Percentiles rank a stretch among this genome's conserved stretches.
These are phyloP conservation scores for Candida yuanshanica DNA, from an alignment of 805 yeast genomes.

Conservation along the genomic window DNA sequence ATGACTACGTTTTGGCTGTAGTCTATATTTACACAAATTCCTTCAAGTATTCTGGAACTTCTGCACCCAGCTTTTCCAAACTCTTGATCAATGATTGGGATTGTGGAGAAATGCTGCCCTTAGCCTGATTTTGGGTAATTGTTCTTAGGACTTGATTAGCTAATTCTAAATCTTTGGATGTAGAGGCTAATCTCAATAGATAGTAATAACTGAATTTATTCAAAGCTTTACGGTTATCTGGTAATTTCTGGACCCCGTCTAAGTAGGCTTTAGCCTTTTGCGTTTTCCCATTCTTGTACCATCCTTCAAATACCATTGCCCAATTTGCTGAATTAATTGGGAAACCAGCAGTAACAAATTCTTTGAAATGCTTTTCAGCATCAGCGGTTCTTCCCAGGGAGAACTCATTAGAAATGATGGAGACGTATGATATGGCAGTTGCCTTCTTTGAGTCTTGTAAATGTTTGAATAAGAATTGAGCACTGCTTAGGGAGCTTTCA, in stretches of 20 bases:
- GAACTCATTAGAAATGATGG: slow-evolving; percentile 44
- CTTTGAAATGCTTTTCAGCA: slow-evolving; percentile 29
- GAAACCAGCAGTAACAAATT: slow-evolving; percentile 28
- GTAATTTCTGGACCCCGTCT: slow-evolving; percentile 1
- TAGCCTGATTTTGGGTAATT: slow-evolving; percentile 7
- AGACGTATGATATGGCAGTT: slow-evolving; percentile 35
- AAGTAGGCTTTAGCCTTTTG: slow-evolving; percentile 17
- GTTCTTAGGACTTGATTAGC: slow-evolving; percentile 14
- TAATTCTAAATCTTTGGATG: slow-evolving; percentile 14
- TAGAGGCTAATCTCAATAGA: slow-evolving; percentile 14
- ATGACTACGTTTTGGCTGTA: background rate
- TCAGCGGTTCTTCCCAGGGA: slow-evolving; percentile 33
- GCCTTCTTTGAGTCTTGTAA: slow-evolving; percentile 31
- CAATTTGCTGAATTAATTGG: slow-evolving; percentile 12
- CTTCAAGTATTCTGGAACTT: slow-evolving; percentile 14
- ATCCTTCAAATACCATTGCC: slow-evolving; percentile 23
- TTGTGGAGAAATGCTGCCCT: slow-evolving; percentile 1
- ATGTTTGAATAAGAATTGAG: slow-evolving; percentile 41
- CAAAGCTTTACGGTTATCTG: slow-evolving; percentile 2
- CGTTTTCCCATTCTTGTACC: slow-evolving; percentile 8
- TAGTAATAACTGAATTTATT: slow-evolving; percentile 18
- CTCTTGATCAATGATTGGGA: slow-evolving; percentile 8
- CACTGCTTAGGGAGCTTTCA: slow-evolving; percentile 43
- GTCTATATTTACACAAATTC: slow-evolving; percentile 8
- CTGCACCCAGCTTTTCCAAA: slow-evolving; percentile 8